Conservation (phyloP, 1,139 yeast species). For the Taiozyma sp. region DNA sequence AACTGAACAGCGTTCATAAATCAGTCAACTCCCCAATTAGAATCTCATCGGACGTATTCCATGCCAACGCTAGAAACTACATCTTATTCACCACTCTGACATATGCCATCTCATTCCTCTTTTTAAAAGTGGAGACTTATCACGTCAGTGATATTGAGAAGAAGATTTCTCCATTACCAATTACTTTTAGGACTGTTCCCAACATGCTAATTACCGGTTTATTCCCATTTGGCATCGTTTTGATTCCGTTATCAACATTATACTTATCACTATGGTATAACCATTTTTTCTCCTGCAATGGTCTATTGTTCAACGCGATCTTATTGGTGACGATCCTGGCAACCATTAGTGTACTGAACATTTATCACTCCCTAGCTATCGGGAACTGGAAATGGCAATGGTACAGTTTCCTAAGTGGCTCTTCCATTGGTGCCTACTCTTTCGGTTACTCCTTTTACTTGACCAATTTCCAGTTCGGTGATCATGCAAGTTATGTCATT, state of each 20-base stretch:
- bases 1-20: slow-evolving; percentile 11
- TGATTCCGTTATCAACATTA: slow-evolving; percentile 22
- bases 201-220: slow-evolving; percentile 23
- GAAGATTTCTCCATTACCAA: slow-evolving; percentile 17
- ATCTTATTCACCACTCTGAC: slow-evolving; percentile 5
- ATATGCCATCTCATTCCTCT: slow-evolving; percentile 8
- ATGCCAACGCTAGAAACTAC: slow-evolving; percentile 5
- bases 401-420: slow-evolving; percentile 21
- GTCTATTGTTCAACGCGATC: slow-evolving; percentile 10
- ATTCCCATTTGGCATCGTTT: slow-evolving; percentile 23
- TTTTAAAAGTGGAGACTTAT: slow-evolving; percentile 6
- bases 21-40: slow-evolving; percentile 19
- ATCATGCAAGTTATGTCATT: slow-evolving; percentile 16
- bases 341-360: slow-evolving; percentile 16
- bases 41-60: slow-evolving; percentile 5
- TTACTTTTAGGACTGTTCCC: slow-evolving; percentile 21
- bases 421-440: slow-evolving; percentile 20
- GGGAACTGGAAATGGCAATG: slow-evolving; percentile 26
- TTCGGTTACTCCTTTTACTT: slow-evolving; percentile 20
- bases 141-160: slow-evolving; percentile 13
- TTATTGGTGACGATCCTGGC: slow-evolving; percentile 11
- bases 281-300: slow-evolving; percentile 17
- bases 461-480: slow-evolving; percentile 23
- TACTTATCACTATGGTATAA: slow-evolving; percentile 24
- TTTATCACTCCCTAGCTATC: slow-evolving; percentile 19